phyloP scores from a whole-genome alignment of 768 basidiomycete genomes.

The Rhodotorula babjevae region DNA sequence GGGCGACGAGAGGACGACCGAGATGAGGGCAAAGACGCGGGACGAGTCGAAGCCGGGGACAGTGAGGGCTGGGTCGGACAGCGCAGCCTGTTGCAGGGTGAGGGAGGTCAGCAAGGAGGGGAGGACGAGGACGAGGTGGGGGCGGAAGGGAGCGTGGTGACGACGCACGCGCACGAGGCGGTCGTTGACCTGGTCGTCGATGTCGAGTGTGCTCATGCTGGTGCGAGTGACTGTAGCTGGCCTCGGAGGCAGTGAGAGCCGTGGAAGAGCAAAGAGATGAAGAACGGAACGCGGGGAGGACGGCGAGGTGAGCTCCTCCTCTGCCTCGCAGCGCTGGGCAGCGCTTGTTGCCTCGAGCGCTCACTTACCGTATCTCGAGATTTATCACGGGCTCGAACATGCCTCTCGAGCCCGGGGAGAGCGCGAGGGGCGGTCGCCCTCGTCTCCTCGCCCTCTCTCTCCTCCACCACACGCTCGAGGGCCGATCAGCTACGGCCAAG shows the following conservation, averaged over 20 bases:
- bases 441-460: too few species aligned
- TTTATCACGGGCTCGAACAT: too few species aligned
- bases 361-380: too few species aligned
- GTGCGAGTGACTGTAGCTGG: too few species aligned
- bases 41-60: constrained; percentile 14
- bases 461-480: too few species aligned
- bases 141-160: background rate
- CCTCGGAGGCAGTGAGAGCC: background rate
- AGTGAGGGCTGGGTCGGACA: constrained; percentile 16
- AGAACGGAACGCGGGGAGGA: background rate
- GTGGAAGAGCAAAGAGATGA: background rate
- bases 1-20: constrained; percentile 17
- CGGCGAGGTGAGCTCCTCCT: too few species aligned
- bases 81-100: background rate
- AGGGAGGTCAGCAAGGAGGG: background rate
- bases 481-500: too few species aligned
- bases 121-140: background rate
- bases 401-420: too few species aligned
- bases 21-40: constrained; percentile 29
- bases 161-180: constrained; percentile 14
- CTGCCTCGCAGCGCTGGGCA: too few species aligned
- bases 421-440: too few species aligned
- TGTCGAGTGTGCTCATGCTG: background rate
- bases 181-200: constrained; percentile 8
- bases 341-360: too few species aligned